phyloP scores from a whole-genome alignment of 1,139 yeast species.

The Geotrichum klebahnii region DNA sequence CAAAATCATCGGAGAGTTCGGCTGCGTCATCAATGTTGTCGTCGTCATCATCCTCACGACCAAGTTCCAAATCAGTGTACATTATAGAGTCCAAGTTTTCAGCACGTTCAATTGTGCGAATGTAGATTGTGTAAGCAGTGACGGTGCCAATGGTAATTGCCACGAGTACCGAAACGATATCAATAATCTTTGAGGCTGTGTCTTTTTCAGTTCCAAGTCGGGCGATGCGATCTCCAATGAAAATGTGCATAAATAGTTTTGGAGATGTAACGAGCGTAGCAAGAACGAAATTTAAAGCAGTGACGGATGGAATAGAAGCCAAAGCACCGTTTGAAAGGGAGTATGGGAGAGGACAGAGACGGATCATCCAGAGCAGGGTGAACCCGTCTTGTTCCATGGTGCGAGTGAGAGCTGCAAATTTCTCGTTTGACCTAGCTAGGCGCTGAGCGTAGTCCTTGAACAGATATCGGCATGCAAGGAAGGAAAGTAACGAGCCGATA shows the following conservation, averaged over 20 bases:
- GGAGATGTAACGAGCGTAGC: slow-evolving; percentile 75
- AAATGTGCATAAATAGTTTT: slow-evolving; percentile 68
- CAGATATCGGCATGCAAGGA: slow-evolving; percentile 60
- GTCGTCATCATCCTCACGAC: no score
- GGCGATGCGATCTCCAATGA: slow-evolving; percentile 74
- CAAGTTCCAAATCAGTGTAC: slow-evolving; percentile 12
- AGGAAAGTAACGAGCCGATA: slow-evolving; percentile 69
- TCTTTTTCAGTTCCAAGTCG: slow-evolving; percentile 59
- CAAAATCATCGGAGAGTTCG: no score
- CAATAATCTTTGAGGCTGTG: slow-evolving; percentile 52
- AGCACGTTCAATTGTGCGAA: slow-evolving; percentile 35
- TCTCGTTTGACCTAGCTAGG: slow-evolving; percentile 50
- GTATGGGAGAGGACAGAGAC: slow-evolving; percentile 90
- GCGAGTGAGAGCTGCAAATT: slow-evolving; percentile 70
- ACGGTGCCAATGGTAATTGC: slow-evolving; percentile 55
- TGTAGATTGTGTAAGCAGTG: slow-evolving; percentile 70
- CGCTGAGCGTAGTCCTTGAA: slow-evolving; percentile 57
- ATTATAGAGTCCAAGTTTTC: slow-evolving; percentile 13
- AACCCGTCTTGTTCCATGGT: slow-evolving; percentile 68
- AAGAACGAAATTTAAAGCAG: slow-evolving; percentile 36
- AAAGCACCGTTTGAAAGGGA: slow-evolving; percentile 89
- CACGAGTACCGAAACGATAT: slow-evolving; percentile 56
- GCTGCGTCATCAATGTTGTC: no score
- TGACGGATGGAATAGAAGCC: slow-evolving; percentile 75
- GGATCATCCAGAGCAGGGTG: slow-evolving; percentile 60